Evolutionary conservation across 441 rosid genomes (phyloP), one percentile per base, ranked within the genome.

Genomic region (Euphorbia schlechtendalii): DNA sequence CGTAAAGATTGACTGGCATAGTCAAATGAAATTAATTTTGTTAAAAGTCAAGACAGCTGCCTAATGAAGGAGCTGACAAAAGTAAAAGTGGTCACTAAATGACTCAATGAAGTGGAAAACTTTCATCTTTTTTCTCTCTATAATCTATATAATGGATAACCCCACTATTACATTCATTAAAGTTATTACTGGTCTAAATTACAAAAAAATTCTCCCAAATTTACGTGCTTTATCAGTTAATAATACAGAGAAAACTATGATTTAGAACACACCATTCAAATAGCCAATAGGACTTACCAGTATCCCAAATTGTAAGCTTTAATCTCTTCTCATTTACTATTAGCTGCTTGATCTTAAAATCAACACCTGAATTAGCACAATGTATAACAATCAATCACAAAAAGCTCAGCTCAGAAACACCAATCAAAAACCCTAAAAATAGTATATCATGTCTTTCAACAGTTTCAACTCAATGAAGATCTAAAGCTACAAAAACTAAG

Each of bases 221-320:
- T 46, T 8, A 51, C n/a, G 27, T 56, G 56, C 61, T 59, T 64
- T 30, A 64, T 32, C 59, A 18, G 38, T 59, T 21, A 65, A 25
- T n/a, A 25, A 53, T 49, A 18, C 17, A 32, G 8, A 22, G 52
- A 24, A 43, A 8, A 53, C 25, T 21, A 45, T 38, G 27, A 58
- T 43, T 48, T 28, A 45, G 51, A 36, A 63, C 45, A 25, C 20
- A 48, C 27, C 40, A 24, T 36, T 3, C 6, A 48, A 15, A 18
- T 18, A 34, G 18, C 18, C 43, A 52, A 32, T 4, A 41, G 24
- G 22, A 60, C 79, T 49, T 77, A 90, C 97, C 98, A 56, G 98
- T 93, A 74, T 93, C 98, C 98, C 98, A 93, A 76, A 93, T 90
- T 54, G 97, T 93, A 65, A 93, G 88, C 82, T 93, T 93, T 61